Conservation (phyloP, 2,329 filamentous ascomycete genomes). For the Trichoderma koningii region DNA sequence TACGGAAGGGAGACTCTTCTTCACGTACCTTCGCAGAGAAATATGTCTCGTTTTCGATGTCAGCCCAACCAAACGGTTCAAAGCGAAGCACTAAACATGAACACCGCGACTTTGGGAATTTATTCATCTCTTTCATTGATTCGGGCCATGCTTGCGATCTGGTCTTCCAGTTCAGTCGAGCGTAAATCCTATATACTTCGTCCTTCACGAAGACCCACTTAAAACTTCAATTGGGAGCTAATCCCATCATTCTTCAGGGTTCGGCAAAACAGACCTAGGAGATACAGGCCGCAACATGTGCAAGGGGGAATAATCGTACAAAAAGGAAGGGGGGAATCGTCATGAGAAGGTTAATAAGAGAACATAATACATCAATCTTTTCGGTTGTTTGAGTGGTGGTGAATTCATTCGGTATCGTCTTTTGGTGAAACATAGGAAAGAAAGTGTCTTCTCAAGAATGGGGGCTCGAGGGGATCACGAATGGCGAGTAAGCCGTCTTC, state of each 20-base stretch:
- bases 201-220: no score
- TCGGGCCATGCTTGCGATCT: no score
- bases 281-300: no score
- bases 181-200: no score
- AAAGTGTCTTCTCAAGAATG: not conserved
- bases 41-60: not conserved
- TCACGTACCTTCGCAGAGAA: not conserved
- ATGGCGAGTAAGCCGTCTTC: slow-evolving; percentile 51
- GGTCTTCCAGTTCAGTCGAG: no score
- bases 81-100: not conserved
- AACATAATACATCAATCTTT: slow-evolving; percentile 23
- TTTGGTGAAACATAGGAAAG: slow-evolving; percentile 26
- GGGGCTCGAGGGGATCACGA: slow-evolving; percentile 34
- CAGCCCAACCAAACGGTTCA: not conserved
- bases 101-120: not conserved
- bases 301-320: slow-evolving; percentile 46
- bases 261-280: no score
- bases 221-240: no score
- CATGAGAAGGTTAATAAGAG: not conserved
- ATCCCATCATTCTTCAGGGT: no score
- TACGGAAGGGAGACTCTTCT: no score
- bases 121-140: no score
- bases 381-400: not conserved
- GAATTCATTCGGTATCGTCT: not conserved
- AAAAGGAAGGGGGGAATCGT: slow-evolving; percentile 29